Evolutionary conservation across 1,139 yeast species (phyloP).

Genomic region (Diutina ranongensis): DNA sequence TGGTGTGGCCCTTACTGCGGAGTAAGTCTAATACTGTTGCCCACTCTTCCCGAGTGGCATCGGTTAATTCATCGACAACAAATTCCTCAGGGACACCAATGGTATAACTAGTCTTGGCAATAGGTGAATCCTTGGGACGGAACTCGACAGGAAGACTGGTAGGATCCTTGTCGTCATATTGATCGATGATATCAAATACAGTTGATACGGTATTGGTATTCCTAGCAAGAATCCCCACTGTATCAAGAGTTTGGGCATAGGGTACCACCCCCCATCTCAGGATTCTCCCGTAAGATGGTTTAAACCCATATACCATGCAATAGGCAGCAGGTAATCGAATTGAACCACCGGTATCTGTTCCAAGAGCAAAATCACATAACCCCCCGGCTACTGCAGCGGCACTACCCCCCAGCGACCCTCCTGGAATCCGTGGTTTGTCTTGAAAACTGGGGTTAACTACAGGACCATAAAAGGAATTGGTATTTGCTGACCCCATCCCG

Average conservation of each 20-base stretch:
- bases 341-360: conserved; percentile 97
- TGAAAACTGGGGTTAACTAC: conserved; percentile 52
- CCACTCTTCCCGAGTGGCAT: conserved; percentile 37
- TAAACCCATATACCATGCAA: conserved; percentile 75
- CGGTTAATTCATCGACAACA: conserved; percentile 42
- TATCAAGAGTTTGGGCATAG: conserved; percentile 89
- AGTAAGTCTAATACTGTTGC: conserved; percentile 29
- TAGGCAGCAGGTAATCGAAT: conserved; percentile 86
- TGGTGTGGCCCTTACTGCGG: conserved; percentile 37
- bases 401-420: conserved; percentile 95
- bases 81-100: conserved; percentile 72
- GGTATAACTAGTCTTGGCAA: conserved; percentile 14
- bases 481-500: conserved; percentile 83
- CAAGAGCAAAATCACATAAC: conserved; percentile 56
- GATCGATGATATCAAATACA: conserved; percentile 50
- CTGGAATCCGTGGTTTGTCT: conserved; percentile 36
- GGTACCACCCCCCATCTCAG: conserved; percentile 90
- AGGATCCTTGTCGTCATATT: conserved; percentile 66
- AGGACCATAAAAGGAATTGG: conserved; percentile 51
- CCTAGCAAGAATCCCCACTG: conserved; percentile 72
- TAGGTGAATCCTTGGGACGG: conserved; percentile 14
- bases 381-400: conserved; percentile 82
- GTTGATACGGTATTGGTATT: conserved; percentile 29
- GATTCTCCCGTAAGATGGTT: conserved; percentile 85
- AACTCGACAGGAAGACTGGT: conserved; percentile 42